Base-by-base conservation (phyloP, 1,284 basidiomycete species). In the Ustilago vetiveriae region DNA sequence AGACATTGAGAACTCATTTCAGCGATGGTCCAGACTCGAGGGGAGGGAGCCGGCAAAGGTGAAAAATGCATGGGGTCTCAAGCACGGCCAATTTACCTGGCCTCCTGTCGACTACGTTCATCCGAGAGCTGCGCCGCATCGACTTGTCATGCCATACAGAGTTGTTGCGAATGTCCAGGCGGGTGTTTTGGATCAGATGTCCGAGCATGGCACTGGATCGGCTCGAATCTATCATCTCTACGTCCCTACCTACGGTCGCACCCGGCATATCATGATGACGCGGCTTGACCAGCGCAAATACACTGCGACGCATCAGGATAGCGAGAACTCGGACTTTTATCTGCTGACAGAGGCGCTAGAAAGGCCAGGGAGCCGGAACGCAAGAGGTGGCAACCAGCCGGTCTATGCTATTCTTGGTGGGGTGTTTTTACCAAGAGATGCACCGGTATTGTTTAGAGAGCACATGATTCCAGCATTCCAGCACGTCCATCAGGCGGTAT, bases 361-460 rank as follows among this genome's bases (percentile, higher is more conserved):
- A 24, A 21, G 9, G 16, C 16, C 27, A 2, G 27, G 6, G 9
- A 27, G 7, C n/a, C 2, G 13, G 33, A 19, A n/a, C 14, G 4
- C 11, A 6, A 6, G 3, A 1, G n/a, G n/a, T 1, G 7, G 9
- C 19, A 27, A 9, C 14, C 6, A 26, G 24, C n/a, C 23, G 9
- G 17, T 27, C 22, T 46, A 46, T 24, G 32, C 44, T 10, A 7
- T 46, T 23, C 24, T 46, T 3, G 44, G 44, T 27, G 44, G 44
- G 1, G 27, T 46, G 44, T 46, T 46, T 14, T 8, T 46, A 19
- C 44, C 44, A 1, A 27, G 27, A 19, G 33, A 46, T 14, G 44
- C 44, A 7, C 44, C 44, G 2, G 33, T 26, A 24, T 1, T 46
- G 23, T 22, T 46, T 17, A 17, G 10, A n/a, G 24, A 41, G 6